phyloP scores from a whole-genome alignment of 2,329 filamentous ascomycete genomes.

The Helotiales sp. region DNA sequence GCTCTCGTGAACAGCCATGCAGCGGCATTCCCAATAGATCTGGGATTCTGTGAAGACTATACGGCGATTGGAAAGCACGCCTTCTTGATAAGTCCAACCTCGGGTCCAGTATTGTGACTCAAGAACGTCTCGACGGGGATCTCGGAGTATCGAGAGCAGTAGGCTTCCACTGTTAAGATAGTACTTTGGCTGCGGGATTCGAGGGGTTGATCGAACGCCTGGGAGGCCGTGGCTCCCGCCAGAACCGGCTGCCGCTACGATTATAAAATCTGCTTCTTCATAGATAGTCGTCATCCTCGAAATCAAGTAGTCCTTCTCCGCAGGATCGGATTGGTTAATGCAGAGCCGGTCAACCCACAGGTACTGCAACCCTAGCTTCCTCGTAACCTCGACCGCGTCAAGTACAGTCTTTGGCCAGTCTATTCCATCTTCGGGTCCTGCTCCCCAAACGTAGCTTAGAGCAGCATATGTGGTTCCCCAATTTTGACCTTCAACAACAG shows the following conservation, averaged over 20 bases:
- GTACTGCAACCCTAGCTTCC: constrained; percentile 22
- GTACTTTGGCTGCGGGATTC: background rate
- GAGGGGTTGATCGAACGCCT: background rate
- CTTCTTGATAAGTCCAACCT: constrained; percentile 6
- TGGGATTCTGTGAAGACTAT: background rate
- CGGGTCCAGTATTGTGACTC: constrained; percentile 2
- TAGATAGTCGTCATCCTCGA: constrained; percentile 27
- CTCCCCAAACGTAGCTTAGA: constrained; percentile 16
- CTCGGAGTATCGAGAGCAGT: background rate
- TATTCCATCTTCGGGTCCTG: background rate
- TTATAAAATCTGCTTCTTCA: constrained; percentile 19
- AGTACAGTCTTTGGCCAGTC: constrained; percentile 19
- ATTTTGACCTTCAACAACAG: background rate
- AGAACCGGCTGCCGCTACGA: constrained; percentile 24
- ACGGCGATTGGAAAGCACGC: background rate
- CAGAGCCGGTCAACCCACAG: constrained; percentile 23
- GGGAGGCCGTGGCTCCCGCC: constrained; percentile 20
- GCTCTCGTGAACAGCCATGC: constrained; percentile 21
- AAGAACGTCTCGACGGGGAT: background rate
- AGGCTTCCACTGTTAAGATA: background rate
- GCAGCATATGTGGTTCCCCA: constrained; percentile 8
- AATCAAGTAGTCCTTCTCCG: constrained; percentile 16
- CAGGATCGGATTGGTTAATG: constrained; percentile 9
- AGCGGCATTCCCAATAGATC: constrained; percentile 2
- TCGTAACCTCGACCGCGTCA: constrained; percentile 24